Evolutionary conservation across 768 basidiomycete species (phyloP).

Genomic region (Trametes sanguinea): DNA sequence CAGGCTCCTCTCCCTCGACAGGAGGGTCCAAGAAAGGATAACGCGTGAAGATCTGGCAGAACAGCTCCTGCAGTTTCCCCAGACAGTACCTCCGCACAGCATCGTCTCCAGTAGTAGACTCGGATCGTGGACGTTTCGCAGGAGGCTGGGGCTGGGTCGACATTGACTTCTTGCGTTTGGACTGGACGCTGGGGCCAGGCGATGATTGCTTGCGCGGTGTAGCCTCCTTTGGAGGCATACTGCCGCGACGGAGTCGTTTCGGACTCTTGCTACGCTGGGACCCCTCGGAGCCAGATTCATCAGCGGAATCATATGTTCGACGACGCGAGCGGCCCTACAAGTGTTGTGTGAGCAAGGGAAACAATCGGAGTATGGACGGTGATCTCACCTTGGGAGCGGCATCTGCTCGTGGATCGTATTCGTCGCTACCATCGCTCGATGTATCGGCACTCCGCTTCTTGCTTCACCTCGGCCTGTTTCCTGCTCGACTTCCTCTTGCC

Average conservation of each 20-base stretch:
- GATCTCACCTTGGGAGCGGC: constrained; percentile 5
- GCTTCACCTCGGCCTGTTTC: constrained; percentile 10
- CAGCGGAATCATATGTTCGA: constrained; percentile 3
- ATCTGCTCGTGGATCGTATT: constrained; percentile 10
- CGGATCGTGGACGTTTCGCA: constrained; percentile 51
- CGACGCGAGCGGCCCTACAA: constrained; percentile 6
- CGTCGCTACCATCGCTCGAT: constrained; percentile 14
- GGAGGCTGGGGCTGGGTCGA: constrained; percentile 40
- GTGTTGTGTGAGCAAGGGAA: not conserved
- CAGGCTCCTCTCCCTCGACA: constrained; percentile 29
- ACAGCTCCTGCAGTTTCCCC: constrained; percentile 70
- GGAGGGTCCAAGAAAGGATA: constrained; percentile 56
- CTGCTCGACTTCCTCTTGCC: constrained; percentile 13
- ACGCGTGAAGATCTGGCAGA: constrained; percentile 67
- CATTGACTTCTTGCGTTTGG: constrained; percentile 59
- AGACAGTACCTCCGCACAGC: constrained; percentile 80
- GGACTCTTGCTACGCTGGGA: constrained; percentile 11
- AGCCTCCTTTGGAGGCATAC: constrained; percentile 16
- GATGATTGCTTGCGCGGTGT: constrained; percentile 18
- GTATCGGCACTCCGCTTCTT: constrained; percentile 33
- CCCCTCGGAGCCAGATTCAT: constrained; percentile 1
- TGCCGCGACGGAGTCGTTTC: constrained; percentile 27
- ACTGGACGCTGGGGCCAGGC: constrained; percentile 23
- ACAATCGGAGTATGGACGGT: not conserved
- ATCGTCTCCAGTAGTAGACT: constrained; percentile 55